phyloP scores from a whole-genome alignment of 2,329 filamentous ascomycete genomes.

The Emergomyces pasteurianus region DNA sequence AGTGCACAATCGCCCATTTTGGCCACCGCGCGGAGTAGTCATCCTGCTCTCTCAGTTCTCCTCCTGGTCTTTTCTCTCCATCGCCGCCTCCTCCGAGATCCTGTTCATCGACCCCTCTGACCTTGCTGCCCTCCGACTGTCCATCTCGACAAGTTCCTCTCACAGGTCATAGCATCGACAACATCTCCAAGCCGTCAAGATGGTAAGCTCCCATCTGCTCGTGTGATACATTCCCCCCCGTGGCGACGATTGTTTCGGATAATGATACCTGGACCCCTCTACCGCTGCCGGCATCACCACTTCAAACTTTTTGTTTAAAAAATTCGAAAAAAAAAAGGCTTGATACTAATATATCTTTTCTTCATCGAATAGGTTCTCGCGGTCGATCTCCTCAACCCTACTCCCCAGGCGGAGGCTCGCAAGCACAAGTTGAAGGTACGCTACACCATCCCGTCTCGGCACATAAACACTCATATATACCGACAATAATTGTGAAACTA shows the following conservation, averaged over 20 bases:
- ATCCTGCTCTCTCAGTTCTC: background rate
- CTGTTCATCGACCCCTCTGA: constrained; percentile 11
- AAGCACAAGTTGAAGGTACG: constrained; percentile 99
- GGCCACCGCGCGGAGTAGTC: background rate
- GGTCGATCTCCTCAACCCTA: constrained; percentile 99
- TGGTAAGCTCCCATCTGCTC: constrained; percentile 23
- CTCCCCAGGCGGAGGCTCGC: constrained; percentile 91
- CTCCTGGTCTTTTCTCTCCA: background rate
- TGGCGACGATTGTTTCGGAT: background rate
- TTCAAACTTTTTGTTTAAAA: background rate
- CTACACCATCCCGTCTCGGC: constrained; percentile 1
- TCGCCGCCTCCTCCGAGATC: constrained; percentile 1
- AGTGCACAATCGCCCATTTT: constrained; percentile 26
- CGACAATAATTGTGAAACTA: background rate
- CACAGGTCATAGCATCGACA: constrained; percentile 26
- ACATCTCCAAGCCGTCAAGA: constrained; percentile 31
- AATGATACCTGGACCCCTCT: constrained; percentile 2
- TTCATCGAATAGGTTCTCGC: constrained; percentile 73
- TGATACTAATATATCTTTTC: constrained; percentile 13
- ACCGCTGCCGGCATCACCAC: constrained; percentile 6
- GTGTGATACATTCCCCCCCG: background rate
- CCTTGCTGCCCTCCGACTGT: constrained; percentile 7
- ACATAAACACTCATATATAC: constrained; percentile 10
- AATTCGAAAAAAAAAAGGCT: background rate
- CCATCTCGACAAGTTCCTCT: constrained; percentile 31